These are phyloP conservation scores for Rhodotorula toruloides DNA, from an alignment of 768 basidiomycete genomes.

Conservation along the genomic window DNA sequence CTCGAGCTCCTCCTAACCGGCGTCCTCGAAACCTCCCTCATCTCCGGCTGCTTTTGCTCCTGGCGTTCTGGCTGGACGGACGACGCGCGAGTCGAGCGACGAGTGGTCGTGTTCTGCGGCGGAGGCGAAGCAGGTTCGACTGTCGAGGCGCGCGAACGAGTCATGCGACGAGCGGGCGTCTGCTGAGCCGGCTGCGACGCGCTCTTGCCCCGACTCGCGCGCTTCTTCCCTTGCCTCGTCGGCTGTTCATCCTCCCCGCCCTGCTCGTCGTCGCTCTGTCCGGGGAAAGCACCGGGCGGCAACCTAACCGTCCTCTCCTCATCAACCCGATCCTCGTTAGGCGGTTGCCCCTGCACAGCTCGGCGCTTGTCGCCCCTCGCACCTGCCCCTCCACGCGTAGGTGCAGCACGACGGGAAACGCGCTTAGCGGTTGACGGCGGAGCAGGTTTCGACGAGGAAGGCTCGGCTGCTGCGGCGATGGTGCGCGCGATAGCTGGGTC, in stretches of 20 bases:
- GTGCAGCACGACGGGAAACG: too few relatives aligned
- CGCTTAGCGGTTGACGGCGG: neutral
- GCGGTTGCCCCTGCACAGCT: conserved; percentile 3
- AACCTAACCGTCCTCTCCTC: conserved; percentile 1
- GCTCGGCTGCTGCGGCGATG: conserved; percentile 3
- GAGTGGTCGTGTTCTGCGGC: neutral
- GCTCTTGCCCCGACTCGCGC: neutral
- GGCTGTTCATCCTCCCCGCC: neutral
- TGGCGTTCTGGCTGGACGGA: neutral
- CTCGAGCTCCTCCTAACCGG: conserved; percentile 8
- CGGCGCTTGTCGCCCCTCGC: conserved; percentile 5
- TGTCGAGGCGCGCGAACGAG: neutral
- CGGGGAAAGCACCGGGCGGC: conserved; percentile 27
- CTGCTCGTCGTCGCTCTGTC: neutral
- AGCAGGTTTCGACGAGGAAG: neutral
- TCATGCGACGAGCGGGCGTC: neutral
- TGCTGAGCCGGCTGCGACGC: neutral
- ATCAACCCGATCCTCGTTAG: conserved; percentile 1
- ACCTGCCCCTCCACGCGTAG: neutral
- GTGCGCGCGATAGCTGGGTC: conserved; percentile 10
- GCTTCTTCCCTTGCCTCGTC: neutral
- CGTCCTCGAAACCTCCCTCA: neutral
- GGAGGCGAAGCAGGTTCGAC: neutral
- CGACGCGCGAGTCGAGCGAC: neutral
- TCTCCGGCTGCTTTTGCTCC: neutral